Conservation (phyloP, 2,329 filamentous ascomycete genomes). For the Emericellopsis cladophorae region DNA sequence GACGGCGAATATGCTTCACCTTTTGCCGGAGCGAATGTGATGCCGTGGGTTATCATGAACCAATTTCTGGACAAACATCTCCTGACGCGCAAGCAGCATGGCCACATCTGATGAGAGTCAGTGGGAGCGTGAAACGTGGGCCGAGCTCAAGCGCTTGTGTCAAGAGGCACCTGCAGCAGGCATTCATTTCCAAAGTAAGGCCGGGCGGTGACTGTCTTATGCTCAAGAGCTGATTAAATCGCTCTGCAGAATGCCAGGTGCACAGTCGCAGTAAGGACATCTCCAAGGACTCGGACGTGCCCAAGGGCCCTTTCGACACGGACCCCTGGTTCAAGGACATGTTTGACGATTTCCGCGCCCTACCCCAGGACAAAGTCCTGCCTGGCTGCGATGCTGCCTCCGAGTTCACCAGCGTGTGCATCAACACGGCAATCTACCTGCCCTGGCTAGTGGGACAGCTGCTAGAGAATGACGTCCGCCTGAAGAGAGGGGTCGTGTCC, state of each 20-base stretch:
- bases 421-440: conserved; percentile 62
- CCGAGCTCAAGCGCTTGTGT: conserved; percentile 39
- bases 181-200: conserved; percentile 53
- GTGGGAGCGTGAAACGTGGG: conserved; percentile 48
- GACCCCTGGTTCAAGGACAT: conserved; percentile 58
- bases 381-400: conserved; percentile 46
- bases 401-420: conserved; percentile 55
- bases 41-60: conserved; percentile 39
- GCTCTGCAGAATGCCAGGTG: conserved; percentile 22
- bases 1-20: conserved; percentile 73
- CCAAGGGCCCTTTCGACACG: conserved; percentile 23
- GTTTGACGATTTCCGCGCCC: conserved; percentile 54
- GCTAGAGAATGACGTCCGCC: conserved; percentile 42
- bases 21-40: conserved; percentile 66
- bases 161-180: conserved; percentile 57
- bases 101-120: conserved; percentile 17
- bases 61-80: background rate
- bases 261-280: conserved; percentile 18
- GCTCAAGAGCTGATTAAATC: background rate
- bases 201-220: too few relatives aligned
- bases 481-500: conserved; percentile 36
- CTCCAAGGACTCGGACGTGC: conserved; percentile 8
- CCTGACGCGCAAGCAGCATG: conserved; percentile 15
- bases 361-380: conserved; percentile 44
- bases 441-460: conserved; percentile 58